These are phyloP conservation scores for Cryphonectria nitschkei DNA, from an alignment of 2,329 filamentous ascomycete genomes.

Conservation along the genomic window DNA sequence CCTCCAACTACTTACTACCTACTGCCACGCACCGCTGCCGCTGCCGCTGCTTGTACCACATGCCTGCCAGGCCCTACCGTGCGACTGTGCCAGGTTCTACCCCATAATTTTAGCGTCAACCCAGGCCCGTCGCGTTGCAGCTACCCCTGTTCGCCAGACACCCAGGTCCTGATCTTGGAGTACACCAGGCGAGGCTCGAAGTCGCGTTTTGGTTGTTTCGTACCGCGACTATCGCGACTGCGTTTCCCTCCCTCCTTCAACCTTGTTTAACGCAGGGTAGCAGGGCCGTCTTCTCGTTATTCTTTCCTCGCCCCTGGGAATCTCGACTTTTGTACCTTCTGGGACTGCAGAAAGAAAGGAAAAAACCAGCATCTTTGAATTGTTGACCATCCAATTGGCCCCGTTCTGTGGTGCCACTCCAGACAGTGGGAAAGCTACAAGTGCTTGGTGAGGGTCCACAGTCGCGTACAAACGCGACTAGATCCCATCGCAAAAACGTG, in stretches of 20 bases:
- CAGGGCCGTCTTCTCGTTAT: conserved; percentile 1
- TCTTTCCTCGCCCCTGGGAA: neutral
- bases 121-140: conserved; percentile 11
- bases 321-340: neutral
- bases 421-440: conserved; percentile 19
- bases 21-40: neutral
- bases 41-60: neutral
- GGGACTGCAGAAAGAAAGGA: neutral
- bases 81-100: neutral
- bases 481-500: conserved; percentile 27
- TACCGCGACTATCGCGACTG: conserved; percentile 15
- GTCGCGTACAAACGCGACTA: conserved; percentile 23
- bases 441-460: conserved; percentile 20
- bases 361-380: neutral
- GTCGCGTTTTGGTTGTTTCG: conserved; percentile 14
- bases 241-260: neutral
- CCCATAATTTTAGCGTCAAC: conserved; percentile 5
- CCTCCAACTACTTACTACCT: neutral
- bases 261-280: neutral
- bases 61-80: neutral
- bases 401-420: neutral
- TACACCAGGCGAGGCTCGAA: neutral
- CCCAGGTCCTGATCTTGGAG: conserved; percentile 10
- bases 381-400: conserved; percentile 11
- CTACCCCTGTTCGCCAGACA: conserved; percentile 18